Base-by-base conservation (phyloP, 768 basidiomycete species). In the Hypsizygus marmoreus region DNA sequence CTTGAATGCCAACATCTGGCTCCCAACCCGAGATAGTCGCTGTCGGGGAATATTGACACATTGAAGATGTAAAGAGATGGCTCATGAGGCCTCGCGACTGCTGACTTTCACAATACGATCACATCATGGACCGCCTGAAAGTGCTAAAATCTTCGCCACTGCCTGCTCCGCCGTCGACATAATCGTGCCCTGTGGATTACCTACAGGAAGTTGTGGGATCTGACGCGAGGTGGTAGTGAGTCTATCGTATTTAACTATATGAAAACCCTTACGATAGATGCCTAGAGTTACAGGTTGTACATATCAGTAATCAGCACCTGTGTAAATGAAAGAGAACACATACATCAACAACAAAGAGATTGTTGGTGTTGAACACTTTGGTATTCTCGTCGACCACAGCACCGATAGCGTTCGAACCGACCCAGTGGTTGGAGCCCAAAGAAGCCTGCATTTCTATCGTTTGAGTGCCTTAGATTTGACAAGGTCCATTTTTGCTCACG, bases 401-500 rank as follows among this genome's bases (percentile, higher is more conserved):
- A 26, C 77, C 76, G 32, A 84, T 78, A 26, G 59, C 67, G 55
- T 72, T 73, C 4, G 80, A 71, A 14, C 80, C 81, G 13, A 81
- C 76, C 81, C 82, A 84, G 60, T 85, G 82, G 55, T 85, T 85
- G 5, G 80, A 81, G 62, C 78, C 69, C 65, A 82, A 64, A 17
- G 67, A 67, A 13, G 50, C 57, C 68, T 71, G 42, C 13, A 25
- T 35, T 19, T n/a, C n/a, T n/a, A n/a, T n/a, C n/a, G n/a, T n/a
- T n/a, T n/a, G n/a, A n/a, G n/a, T n/a, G n/a, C n/a, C n/a, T n/a
- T n/a, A n/a, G n/a, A n/a, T n/a, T n/a, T n/a, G n/a, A n/a, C n/a
- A n/a, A n/a, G n/a, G n/a, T n/a, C n/a, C n/a, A n/a, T n/a, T n/a
- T n/a, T n/a, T n/a, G 26, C 51, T 40, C 4, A 49, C 66, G 26